Evolutionary conservation across 257 asterid genomes (phyloP), one percentile per base, ranked within the genome.

Genomic region (Solanum chiquidenum): DNA sequence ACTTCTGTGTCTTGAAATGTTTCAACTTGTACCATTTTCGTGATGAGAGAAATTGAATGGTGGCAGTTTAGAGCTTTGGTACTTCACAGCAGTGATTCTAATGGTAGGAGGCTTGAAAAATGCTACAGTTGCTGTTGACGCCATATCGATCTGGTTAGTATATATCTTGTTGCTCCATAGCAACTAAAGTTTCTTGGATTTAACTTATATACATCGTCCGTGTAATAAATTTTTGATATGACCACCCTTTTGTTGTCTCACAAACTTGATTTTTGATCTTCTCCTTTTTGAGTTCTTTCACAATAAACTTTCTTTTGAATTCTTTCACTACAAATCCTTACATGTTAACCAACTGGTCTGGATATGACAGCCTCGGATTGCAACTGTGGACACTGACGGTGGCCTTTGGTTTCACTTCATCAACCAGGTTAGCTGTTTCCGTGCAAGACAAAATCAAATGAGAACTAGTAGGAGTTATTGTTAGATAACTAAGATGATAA

Each of bases 321-420:
- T 27, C 20, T 3, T 75, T 75, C 62, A 25, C 29, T 46, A 46
- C 68, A 49, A 46, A 80, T 20, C 25, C 66, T 38, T 80, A 49
- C 14, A 44, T 46, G 69, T 29, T 80, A 46, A 77, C 25, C n/a
- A 79, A 46, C 42, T 80, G 66, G 25, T 44, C 62, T 79, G 40
- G 27, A 79, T 79, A 46, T 80, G 85, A 31, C 94, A 96, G 99
- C 88, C 92, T 94, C 93, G 93, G 95, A 86, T 52, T 95, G 83
- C 94, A 94, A 88, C 89, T 94, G 46, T 95, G 99, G 99, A 86
- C 93, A 1, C 77, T 95, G 89, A 95, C 94, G 95, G 84, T 95
- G 86, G 87, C 95, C 34, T 88, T 95, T 4, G 99, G 99, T 27
- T 93, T 96, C 94, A 95, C 94, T 86, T 94, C 98, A 72, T 49